These are phyloP conservation scores for Suhomyces atakaporum DNA, from an alignment of 1,139 yeast species.

Conservation along the genomic window DNA sequence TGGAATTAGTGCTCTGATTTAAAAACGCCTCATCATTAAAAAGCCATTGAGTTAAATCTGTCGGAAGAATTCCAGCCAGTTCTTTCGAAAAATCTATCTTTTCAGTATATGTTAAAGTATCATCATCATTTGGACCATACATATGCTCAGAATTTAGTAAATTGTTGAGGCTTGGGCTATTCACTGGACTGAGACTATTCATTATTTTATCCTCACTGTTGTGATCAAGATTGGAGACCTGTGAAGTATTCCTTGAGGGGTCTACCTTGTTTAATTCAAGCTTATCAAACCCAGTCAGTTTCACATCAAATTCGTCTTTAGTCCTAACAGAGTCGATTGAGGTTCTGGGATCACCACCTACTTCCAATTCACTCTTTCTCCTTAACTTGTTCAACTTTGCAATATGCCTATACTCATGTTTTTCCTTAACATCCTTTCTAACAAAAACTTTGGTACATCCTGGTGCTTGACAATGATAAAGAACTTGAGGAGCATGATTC, in stretches of 20 bases:
- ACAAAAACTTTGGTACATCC: slow-evolving; percentile 40
- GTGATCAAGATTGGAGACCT: too few species aligned
- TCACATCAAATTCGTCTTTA: background rate
- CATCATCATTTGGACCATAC: background rate
- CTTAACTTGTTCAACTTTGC: slow-evolving; percentile 1
- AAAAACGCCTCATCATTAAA: slow-evolving; percentile 27
- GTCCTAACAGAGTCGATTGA: background rate
- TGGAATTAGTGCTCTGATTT: slow-evolving; percentile 17
- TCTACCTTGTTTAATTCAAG: too few species aligned
- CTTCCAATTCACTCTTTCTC: background rate
- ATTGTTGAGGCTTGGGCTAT: too few species aligned
- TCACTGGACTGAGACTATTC: too few species aligned
- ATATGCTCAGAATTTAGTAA: background rate
- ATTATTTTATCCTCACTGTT: too few species aligned
- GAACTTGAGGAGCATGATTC: slow-evolving; percentile 37
- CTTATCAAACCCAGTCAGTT: too few species aligned
- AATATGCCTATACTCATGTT: slow-evolving; percentile 37
- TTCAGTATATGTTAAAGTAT: too few species aligned
- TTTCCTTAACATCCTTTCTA: slow-evolving; percentile 38
- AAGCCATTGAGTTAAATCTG: slow-evolving; percentile 34
- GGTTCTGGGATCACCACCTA: background rate
- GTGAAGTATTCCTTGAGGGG: too few species aligned
- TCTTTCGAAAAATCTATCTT: too few species aligned
- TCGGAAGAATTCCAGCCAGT: slow-evolving; percentile 25
- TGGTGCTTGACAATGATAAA: slow-evolving; percentile 30